phyloP scores from a whole-genome alignment of 2,329 filamentous ascomycete species.

The Penicillium sp. region DNA sequence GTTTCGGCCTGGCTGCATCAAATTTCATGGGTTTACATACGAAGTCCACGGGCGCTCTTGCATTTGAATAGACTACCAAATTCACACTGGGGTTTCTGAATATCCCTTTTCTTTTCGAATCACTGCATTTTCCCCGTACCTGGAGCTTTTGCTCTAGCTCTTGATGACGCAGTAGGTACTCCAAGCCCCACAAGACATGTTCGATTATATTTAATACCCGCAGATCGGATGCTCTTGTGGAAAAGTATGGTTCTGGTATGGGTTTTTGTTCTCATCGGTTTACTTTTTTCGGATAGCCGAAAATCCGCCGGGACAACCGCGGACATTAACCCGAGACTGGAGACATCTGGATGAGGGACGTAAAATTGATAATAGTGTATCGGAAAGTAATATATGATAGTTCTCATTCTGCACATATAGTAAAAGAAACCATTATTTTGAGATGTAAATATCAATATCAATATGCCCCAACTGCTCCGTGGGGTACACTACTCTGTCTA shows the following conservation, averaged over 20 bases:
- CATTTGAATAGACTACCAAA: conserved; percentile 23
- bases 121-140: neutral
- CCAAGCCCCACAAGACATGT: neutral
- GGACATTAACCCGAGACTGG: neutral
- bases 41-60: conserved; percentile 13
- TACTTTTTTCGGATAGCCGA: conserved; percentile 5
- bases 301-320: neutral
- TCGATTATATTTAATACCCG: neutral
- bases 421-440: neutral
- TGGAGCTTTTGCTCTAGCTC: neutral
- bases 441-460: neutral
- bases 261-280: neutral
- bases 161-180: neutral
- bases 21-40: conserved; percentile 14
- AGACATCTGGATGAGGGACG: neutral
- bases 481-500: neutral
- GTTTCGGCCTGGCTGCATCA: conserved; percentile 16
- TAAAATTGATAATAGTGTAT: neutral
- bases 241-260: neutral
- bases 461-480: conserved; percentile 6
- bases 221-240: neutral
- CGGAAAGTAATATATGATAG: neutral
- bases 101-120: neutral
- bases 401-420: neutral
- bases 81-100: conserved; percentile 9